A percentile compares a stretch with the other conserved stretches of the same genome.
phyloP scores from a whole-genome alignment of 306 rosid genomes.

The Lathyrus oleraceus region DNA sequence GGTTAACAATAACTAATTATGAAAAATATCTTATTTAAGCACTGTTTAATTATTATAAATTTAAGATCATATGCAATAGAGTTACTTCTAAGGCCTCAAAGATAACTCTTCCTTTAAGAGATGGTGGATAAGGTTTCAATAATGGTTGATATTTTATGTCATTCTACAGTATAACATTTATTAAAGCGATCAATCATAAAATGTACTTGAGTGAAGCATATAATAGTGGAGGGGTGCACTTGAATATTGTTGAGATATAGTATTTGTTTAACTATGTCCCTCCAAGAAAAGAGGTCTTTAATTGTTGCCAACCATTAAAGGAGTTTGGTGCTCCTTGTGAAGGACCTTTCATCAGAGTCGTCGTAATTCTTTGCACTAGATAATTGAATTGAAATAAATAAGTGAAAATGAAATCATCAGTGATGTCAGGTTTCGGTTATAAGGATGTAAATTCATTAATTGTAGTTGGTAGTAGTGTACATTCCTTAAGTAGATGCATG shows the following conservation, averaged over 20 bases:
- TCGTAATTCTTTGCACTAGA: background rate
- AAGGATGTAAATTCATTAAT: background rate
- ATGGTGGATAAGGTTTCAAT: slow-evolving; percentile 19
- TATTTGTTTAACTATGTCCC: background rate
- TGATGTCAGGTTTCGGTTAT: background rate
- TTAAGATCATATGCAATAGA: no score
- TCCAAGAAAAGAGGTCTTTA: slow-evolving; percentile 4
- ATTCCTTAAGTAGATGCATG: no score
- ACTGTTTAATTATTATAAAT: no score
- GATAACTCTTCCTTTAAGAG: background rate
- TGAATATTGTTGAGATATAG: background rate
- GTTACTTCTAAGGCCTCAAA: no score
- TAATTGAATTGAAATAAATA: background rate
- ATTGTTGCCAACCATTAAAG: slow-evolving; percentile 28
- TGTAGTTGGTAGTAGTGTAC: no score
- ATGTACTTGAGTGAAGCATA: no score
- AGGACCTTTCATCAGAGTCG: slow-evolving; percentile 26
- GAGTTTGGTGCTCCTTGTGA: slow-evolving; percentile 27
- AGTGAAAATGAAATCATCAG: background rate
- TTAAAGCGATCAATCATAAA: no score
- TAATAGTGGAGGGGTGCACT: slow-evolving; percentile 12
- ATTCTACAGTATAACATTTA: no score
- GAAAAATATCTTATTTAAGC: no score
- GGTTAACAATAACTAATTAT: no score
- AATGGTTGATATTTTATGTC: no score